Evolutionary conservation across 371 early-diverging fungal genomes (phyloP).

Genomic region (Amoeboaphelidium protococcarum): DNA sequence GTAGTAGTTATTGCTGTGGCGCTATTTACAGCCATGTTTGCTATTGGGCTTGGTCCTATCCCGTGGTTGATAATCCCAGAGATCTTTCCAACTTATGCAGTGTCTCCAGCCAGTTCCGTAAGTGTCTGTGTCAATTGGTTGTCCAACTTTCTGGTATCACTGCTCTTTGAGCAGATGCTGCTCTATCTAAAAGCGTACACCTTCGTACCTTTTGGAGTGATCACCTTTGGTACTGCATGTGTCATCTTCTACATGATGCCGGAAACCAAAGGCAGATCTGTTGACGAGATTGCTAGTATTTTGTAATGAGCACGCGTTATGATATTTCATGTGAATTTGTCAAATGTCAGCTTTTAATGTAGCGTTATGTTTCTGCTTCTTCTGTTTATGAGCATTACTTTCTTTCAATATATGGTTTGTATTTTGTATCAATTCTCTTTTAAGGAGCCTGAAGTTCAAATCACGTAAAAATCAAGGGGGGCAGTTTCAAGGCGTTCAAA

Average conservation of each 20-base stretch:
- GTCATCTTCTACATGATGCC: neutral
- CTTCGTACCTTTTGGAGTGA: conserved; percentile 10
- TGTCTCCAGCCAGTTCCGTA: conserved; percentile 10
- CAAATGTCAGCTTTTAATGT: too few relatives aligned
- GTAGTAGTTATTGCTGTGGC: neutral
- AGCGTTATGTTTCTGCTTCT: too few relatives aligned
- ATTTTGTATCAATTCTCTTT: too few relatives aligned
- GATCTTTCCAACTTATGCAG: conserved; percentile 11
- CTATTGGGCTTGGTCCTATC: conserved; percentile 9
- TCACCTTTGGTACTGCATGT: conserved; percentile 10
- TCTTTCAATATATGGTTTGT: too few relatives aligned
- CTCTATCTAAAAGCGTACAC: neutral
- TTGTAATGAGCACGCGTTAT: too few relatives aligned
- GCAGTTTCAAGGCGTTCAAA: too few relatives aligned
- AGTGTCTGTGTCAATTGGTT: conserved; percentile 15
- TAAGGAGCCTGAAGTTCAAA: too few relatives aligned
- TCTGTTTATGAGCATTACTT: too few relatives aligned
- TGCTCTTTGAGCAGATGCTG: conserved; percentile 1
- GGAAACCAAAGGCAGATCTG: conserved; percentile 1
- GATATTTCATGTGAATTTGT: too few relatives aligned
- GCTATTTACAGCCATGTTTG: conserved; percentile 8
- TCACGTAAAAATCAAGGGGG: too few relatives aligned
- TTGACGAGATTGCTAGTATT: conserved; percentile 3
- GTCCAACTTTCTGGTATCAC: conserved; percentile 7
- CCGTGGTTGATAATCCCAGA: conserved; percentile 17